Percentiles rank a stretch among this genome's conserved stretches.
These are phyloP conservation scores for Incumbomyces lentus DNA, from an alignment of 2,329 filamentous ascomycete species.

Conservation along the genomic window DNA sequence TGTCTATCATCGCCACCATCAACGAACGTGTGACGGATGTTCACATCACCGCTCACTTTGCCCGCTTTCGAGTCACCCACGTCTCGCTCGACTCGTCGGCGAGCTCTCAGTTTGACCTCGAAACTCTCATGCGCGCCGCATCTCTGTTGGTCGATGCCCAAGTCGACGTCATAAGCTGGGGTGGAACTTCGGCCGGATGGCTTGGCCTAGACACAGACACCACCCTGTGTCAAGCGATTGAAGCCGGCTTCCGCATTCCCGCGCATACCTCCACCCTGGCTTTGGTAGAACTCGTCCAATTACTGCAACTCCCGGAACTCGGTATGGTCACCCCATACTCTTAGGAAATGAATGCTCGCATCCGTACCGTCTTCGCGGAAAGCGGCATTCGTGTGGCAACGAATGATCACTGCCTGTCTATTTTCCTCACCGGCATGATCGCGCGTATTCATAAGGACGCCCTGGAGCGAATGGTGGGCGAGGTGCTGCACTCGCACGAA, in stretches of 20 bases:
- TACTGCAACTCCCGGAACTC: constrained; percentile 19
- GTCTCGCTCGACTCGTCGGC: constrained; percentile 28
- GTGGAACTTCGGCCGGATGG: constrained; percentile 30
- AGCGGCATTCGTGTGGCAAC: constrained; percentile 26
- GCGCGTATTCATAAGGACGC: constrained; percentile 25
- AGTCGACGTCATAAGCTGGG: constrained; percentile 32
- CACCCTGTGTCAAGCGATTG: constrained; percentile 29
- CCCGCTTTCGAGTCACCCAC: constrained; percentile 32
- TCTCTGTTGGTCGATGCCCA: constrained; percentile 29
- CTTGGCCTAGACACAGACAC: constrained; percentile 33
- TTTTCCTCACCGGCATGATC: constrained; percentile 31
- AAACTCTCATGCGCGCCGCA: constrained; percentile 25
- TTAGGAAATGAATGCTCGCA: constrained; percentile 30
- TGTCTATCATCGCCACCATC: constrained; percentile 27
- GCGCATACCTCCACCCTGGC: constrained; percentile 35
- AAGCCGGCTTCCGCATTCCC: constrained; percentile 28
- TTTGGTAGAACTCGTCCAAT: constrained; percentile 27
- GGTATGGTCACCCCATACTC: constrained; percentile 36
- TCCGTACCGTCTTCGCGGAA: constrained; percentile 27
- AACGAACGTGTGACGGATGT: constrained; percentile 12
- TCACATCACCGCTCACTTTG: constrained; percentile 33
- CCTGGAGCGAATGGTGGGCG: constrained; percentile 4
- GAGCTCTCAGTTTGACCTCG: constrained; percentile 26
- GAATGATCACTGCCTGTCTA: constrained; percentile 26
- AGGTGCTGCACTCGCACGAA: constrained; percentile 22